phyloP scores from a whole-genome alignment of 495 filamentous ascomycete genomes.

The Staphylotrichum longicolle region DNA sequence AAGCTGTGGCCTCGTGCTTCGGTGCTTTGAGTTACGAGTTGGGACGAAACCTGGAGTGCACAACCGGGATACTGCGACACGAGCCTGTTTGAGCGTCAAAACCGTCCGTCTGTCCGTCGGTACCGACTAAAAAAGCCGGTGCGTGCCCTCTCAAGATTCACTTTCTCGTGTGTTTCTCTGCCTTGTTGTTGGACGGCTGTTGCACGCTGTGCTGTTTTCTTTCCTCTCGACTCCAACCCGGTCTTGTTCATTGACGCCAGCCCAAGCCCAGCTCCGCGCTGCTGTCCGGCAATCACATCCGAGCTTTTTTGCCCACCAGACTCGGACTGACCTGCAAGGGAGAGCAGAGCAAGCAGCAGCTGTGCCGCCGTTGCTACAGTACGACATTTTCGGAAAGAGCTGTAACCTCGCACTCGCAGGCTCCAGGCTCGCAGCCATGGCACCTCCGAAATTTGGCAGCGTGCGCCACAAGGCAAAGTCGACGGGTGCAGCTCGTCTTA shows the following conservation, averaged over 20 bases:
- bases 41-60: constrained; percentile 14
- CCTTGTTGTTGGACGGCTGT: not conserved
- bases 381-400: constrained; percentile 13
- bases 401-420: constrained; percentile 15
- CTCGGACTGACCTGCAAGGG: not conserved
- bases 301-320: too few relatives aligned
- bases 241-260: too few relatives aligned
- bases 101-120: not conserved
- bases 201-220: too few relatives aligned
- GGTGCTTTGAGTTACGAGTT: not conserved
- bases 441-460: constrained; percentile 37
- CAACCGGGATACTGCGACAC: constrained; percentile 13
- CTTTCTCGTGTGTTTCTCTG: not conserved
- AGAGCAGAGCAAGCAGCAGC: not conserved
- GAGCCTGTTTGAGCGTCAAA: not conserved
- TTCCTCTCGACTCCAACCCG: too few relatives aligned
- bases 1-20: not conserved
- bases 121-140: not conserved
- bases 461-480: constrained; percentile 37
- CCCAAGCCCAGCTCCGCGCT: too few relatives aligned
- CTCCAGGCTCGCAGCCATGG: constrained; percentile 20
- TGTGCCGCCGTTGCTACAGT: constrained; percentile 14
- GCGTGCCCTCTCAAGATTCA: too few relatives aligned
- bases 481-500: constrained; percentile 31
- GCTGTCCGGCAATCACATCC: too few relatives aligned